These are phyloP conservation scores for Pythium diclinum DNA, from an alignment of 352 stramenopile genomes.

Conservation along the genomic window DNA sequence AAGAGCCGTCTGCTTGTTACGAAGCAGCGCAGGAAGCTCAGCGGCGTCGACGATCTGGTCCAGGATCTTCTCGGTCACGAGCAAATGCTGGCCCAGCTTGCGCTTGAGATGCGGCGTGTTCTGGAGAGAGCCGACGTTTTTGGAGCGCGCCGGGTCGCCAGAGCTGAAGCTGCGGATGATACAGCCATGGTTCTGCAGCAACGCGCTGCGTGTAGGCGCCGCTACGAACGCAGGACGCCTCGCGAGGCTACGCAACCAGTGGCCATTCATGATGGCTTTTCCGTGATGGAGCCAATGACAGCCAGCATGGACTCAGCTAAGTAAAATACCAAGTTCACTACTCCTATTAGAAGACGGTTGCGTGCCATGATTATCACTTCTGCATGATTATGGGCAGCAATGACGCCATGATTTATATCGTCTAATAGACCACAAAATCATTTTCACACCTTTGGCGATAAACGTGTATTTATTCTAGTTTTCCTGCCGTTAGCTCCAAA, in stretches of 20 bases:
- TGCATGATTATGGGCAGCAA: too few species aligned
- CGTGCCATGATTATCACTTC: too few species aligned
- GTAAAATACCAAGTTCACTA: not conserved
- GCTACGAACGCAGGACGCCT: not conserved
- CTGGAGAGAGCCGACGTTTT: slow-evolving; percentile 46
- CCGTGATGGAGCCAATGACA: not conserved
- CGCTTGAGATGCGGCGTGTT: slow-evolving; percentile 74
- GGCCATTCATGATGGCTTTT: slow-evolving; percentile 15
- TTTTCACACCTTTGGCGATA: too few species aligned
- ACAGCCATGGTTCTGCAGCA: not conserved
- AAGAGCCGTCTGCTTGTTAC: slow-evolving; percentile 8
- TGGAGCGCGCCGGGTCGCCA: not conserved
- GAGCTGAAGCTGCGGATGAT: slow-evolving; percentile 6
- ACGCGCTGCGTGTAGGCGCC: not conserved
- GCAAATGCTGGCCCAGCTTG: slow-evolving; percentile 80
- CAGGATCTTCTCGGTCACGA: slow-evolving; percentile 63
- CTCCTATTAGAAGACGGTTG: not conserved
- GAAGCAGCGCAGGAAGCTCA: slow-evolving; percentile 35
- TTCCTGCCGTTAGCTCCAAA: too few species aligned
- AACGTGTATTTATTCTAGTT: too few species aligned
- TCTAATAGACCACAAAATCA: too few species aligned
- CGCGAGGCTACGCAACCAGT: slow-evolving; percentile 1
- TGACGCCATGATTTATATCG: too few species aligned
- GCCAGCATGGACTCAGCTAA: not conserved
- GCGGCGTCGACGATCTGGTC: slow-evolving; percentile 61